Base-by-base conservation (phyloP, 1,284 basidiomycete genomes). In the Tremellales sp. region DNA sequence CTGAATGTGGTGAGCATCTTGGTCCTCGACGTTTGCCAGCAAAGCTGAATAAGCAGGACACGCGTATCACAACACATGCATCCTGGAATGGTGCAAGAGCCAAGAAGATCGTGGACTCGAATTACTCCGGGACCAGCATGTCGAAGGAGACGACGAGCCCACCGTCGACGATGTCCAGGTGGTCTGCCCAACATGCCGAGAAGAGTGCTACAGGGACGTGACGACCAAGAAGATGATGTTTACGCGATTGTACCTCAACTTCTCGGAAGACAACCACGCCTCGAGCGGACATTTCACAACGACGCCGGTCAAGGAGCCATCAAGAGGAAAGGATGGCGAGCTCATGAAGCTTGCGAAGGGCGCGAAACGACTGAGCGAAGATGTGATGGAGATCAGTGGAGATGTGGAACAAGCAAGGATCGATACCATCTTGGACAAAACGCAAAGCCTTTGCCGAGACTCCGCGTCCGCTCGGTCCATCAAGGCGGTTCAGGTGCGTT, bases 1-100 rank as follows among this genome's bases (percentile, higher is more conserved):
- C 64, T 3, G 64, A 67, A 39, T 72, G 69, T 43, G 69, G 69
- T 72, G n/a, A n/a, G n/a, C n/a, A n/a, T n/a, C n/a, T n/a, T n/a
- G n/a, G n/a, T n/a, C n/a, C n/a, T n/a, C n/a, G n/a, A n/a, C n/a
- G n/a, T n/a, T n/a, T n/a, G n/a, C n/a, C n/a, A n/a, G n/a, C n/a
- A n/a, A 23, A 3, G 3, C 25, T 22, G 36, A 41, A 23, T 11
- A 13, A 4, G 5, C 48, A 72, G 69, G 69, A 12, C 69, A 72
- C 29, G 67, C 70, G n/a, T 64, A 65, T 46, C 69, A 72, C 51
- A 65, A 70, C 36, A 35, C 52, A 25, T 72, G 69, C 44, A 35
- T 72, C 2, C 35, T 53, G 0, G 37, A 58, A 23, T 68, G 67
- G 66, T 68, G 70, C 57, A 24, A 41, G n/a, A 52, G 56, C 4